Percentiles rank a stretch among this genome's conserved stretches.
Evolutionary conservation across 2,329 filamentous ascomycete species (phyloP).

Genomic region (Monilinia fructigena): DNA sequence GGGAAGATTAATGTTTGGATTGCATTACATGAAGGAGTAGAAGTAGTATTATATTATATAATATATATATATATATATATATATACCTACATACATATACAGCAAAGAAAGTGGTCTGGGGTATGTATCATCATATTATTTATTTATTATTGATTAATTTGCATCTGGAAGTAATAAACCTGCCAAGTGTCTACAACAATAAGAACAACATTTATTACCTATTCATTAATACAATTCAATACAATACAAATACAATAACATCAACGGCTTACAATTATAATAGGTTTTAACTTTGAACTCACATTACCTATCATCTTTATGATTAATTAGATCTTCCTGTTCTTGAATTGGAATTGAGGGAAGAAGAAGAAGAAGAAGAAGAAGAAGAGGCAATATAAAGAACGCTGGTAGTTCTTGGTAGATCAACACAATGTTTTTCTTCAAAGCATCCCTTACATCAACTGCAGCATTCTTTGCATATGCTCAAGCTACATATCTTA

Average conservation of each 20-base stretch:
- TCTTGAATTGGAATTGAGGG: slow-evolving; percentile 4
- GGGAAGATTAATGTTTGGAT: neutral
- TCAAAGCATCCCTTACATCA: slow-evolving; percentile 32
- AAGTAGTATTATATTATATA: too few species aligned
- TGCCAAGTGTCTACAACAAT: slow-evolving; percentile 16
- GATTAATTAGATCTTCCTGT: slow-evolving; percentile 9
- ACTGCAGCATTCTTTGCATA: slow-evolving; percentile 34
- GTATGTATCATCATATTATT: neutral
- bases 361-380: neutral
- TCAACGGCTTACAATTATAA: neutral
- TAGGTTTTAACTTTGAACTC: neutral
- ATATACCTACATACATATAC: too few species aligned
- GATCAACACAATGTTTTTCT: slow-evolving; percentile 20
- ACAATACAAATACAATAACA: too few species aligned
- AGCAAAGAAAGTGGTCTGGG: neutral
- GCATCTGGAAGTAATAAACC: neutral
- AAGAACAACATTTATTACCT: neutral
- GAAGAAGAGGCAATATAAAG: neutral
- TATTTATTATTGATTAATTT: too few species aligned
- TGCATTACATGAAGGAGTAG: neutral
- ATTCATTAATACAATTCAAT: too few species aligned
- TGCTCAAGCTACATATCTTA: slow-evolving; percentile 38
- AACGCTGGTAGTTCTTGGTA: slow-evolving; percentile 22
- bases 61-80: too few species aligned
- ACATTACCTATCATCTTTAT: slow-evolving; percentile 4